Evolutionary conservation across 768 basidiomycete species (phyloP).

Genomic region (Amanita polypyramis): DNA sequence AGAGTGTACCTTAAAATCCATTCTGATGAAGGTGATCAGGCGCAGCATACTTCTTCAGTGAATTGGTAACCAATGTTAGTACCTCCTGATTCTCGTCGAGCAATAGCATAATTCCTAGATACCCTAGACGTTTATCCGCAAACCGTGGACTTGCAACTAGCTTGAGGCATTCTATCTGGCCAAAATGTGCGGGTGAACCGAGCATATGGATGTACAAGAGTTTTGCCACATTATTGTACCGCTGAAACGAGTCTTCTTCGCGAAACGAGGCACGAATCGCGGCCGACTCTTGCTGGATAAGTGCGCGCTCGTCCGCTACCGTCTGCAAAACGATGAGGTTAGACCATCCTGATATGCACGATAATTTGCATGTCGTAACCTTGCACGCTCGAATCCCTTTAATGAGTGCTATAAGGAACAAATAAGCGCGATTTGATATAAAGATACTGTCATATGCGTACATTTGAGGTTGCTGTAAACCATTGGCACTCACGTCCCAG

Average conservation of each 20-base stretch:
- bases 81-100: slow-evolving; percentile 98
- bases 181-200: slow-evolving; percentile 97
- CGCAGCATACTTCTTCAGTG: slow-evolving; percentile 80
- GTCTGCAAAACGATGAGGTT: slow-evolving; percentile 45
- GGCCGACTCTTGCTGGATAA: slow-evolving; percentile 96
- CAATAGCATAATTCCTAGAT: slow-evolving; percentile 95
- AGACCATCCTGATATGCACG: slow-evolving; percentile 3
- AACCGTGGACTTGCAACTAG: slow-evolving; percentile 93
- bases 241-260: slow-evolving; percentile 90
- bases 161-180: slow-evolving; percentile 95
- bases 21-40: neutral
- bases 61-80: slow-evolving; percentile 93
- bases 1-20: slow-evolving; percentile 7
- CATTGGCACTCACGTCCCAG: slow-evolving; percentile 27
- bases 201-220: slow-evolving; percentile 99
- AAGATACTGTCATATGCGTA: slow-evolving; percentile 17
- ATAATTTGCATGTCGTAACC: slow-evolving; percentile 29
- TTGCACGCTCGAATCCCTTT: slow-evolving; percentile 98
- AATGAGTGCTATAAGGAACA: slow-evolving; percentile 64
- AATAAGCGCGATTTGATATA: slow-evolving; percentile 15
- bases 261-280: slow-evolving; percentile 95
- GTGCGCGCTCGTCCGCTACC: slow-evolving; percentile 92
- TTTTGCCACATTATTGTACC: slow-evolving; percentile 97
- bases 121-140: slow-evolving; percentile 92
- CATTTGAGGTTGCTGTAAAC: slow-evolving; percentile 85